Evolutionary conservation across 2,329 filamentous ascomycete genomes (phyloP), one percentile per base, ranked within the genome.

Genomic region (Rhytidhysteron rufulum): DNA sequence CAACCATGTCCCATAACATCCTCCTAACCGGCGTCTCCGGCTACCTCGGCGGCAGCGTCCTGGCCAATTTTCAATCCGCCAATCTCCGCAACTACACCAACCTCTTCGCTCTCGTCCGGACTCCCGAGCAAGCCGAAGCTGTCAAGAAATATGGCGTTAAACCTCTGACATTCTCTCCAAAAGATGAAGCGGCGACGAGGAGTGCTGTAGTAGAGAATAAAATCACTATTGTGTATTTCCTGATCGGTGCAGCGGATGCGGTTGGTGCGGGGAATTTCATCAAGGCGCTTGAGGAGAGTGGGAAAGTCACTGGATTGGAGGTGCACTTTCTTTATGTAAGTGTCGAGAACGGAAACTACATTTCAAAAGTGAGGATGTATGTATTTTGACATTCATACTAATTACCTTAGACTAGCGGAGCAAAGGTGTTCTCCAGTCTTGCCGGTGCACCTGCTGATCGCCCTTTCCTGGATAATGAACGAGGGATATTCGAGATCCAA

Each of bases 251-350:
- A 0, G 13, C 63, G 13, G 52, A 49, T 0, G 48, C 51, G 1
- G 45, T 54, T 2, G 48, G 50, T 3, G 72, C 72, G 35, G 41
- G 53, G 2, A 37, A 50, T 29, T 68, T 77, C 47, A 73, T 79
- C 48, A 59, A 66, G 33, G 74, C 71, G 0, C 55, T 78, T 13
- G 65, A 57, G 0, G 58, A 70, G 34, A 65, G 78, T 2, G 69
- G 70, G 51, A 53, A 62, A 22, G 45, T 46, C 1, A 71, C 65
- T 0, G 71, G 67, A 0, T 43, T 48, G 9, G 57, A 70, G 0
- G 70, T 73, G 2, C 74, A 78, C 47, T 74, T 77, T 40, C 45
- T 78, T n/a, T 68, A 73, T 43, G n/a, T n/a, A n/a, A n/a, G n/a
- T n/a, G n/a, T n/a, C n/a, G n/a, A n/a, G n/a, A n/a, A n/a, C n/a